Conservation (phyloP, 2,329 filamentous ascomycete genomes). For the Botrytis fragariae region DNA sequence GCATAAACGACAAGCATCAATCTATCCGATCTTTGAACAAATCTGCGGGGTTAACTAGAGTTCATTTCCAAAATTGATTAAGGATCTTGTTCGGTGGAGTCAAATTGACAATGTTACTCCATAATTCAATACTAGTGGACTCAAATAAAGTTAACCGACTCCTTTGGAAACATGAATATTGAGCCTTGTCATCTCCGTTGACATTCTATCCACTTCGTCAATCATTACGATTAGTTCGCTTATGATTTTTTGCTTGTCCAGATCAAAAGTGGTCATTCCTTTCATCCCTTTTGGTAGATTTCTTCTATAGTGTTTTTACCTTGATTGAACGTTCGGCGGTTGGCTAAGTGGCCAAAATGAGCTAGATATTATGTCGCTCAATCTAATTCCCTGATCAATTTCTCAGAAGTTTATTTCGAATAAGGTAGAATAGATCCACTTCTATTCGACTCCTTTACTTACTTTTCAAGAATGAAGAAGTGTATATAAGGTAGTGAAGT, state of each 20-base stretch:
- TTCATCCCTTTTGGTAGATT: not conserved
- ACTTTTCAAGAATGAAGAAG: not conserved
- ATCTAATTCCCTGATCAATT: not conserved
- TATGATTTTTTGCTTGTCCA: not conserved
- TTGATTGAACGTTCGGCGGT: not conserved
- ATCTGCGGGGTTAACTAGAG: not conserved
- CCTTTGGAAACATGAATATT: conserved; percentile 7
- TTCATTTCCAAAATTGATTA: conserved; percentile 12
- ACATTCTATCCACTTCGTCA: not conserved
- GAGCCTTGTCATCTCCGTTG: conserved; percentile 9
- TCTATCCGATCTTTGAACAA: conserved; percentile 5
- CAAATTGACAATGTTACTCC: not conserved
- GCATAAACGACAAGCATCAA: not conserved
- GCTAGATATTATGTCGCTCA: not conserved
- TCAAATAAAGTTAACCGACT: conserved; percentile 7
- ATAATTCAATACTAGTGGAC: not conserved
- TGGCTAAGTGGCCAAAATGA: not conserved
- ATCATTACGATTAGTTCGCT: conserved; percentile 5
- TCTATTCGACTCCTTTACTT: not conserved
- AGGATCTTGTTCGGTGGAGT: conserved; percentile 6
- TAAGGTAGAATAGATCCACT: not conserved
- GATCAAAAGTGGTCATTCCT: not conserved
- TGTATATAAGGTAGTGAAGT: not conserved
- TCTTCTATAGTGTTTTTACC: not conserved
- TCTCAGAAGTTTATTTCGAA: not conserved